Conservation (phyloP, 306 rosid species). For the Quercus variabilis region DNA sequence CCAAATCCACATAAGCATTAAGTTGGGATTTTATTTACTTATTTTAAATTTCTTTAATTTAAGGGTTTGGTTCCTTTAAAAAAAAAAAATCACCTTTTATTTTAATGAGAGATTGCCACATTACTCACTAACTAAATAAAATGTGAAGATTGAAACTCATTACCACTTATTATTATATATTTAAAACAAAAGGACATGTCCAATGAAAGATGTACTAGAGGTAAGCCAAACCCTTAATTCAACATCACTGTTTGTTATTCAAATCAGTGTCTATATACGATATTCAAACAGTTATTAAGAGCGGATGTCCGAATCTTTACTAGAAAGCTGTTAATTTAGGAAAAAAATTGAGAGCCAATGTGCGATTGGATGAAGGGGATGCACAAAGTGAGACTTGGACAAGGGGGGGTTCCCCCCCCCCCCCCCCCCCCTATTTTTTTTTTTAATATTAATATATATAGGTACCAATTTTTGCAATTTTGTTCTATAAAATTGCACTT, state of each 20-base stretch:
- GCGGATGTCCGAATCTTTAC: constrained; percentile 79
- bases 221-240: too few relatives aligned
- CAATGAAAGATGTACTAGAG: too few relatives aligned
- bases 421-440: too few relatives aligned
- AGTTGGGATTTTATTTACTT: not conserved
- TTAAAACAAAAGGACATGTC: too few relatives aligned
- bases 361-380: constrained; percentile 83
- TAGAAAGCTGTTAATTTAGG: constrained; percentile 83
- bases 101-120: too few relatives aligned
- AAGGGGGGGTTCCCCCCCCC: too few relatives aligned
- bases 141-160: rapidly evolving
- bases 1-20: not conserved
- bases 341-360: constrained; percentile 70
- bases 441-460: too few relatives aligned
- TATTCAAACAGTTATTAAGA: constrained; percentile 53
- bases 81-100: rapidly evolving
- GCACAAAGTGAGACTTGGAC: constrained; percentile 18
- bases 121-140: too few relatives aligned
- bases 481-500: too few relatives aligned
- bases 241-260: constrained; percentile 23
- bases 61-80: not conserved
- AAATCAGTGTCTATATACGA: constrained; percentile 57
- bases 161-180: too few relatives aligned
- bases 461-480: too few relatives aligned
- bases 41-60: not conserved